Evolutionary conservation across 2,329 filamentous ascomycete genomes (phyloP).

Genomic region (Cladobotryum protrusum): DNA sequence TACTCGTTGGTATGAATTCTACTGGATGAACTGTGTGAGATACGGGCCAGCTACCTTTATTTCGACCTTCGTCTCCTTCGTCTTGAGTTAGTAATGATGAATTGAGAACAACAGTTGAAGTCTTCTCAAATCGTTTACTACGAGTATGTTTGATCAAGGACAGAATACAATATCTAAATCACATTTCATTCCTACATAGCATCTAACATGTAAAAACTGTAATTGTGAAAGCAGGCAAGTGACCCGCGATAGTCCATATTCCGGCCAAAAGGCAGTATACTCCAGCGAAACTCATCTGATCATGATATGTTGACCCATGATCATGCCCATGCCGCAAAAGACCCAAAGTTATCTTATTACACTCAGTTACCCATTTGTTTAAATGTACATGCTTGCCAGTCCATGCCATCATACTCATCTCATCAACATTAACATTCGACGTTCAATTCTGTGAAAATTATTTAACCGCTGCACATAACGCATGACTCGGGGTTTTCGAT

Average conservation of each 20-base stretch:
- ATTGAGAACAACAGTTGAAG: too few relatives aligned
- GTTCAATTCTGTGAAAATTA: background rate
- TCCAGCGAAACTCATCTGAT: background rate
- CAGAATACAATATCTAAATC: too few relatives aligned
- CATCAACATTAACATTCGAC: slow-evolving; percentile 21
- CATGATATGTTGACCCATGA: background rate
- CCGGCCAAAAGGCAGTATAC: background rate
- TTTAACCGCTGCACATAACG: slow-evolving; percentile 92
- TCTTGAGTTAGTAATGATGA: too few relatives aligned
- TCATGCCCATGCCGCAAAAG: background rate
- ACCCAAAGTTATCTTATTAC: background rate
- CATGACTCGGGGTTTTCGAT: slow-evolving; percentile 96
- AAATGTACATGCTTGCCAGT: background rate
- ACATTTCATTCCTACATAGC: background rate
- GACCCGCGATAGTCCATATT: background rate
- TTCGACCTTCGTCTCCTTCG: too few relatives aligned
- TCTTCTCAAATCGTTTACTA: too few relatives aligned
- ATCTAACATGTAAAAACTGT: background rate
- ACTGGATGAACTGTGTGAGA: too few relatives aligned
- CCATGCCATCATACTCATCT: slow-evolving; percentile 21
- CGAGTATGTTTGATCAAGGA: too few relatives aligned
- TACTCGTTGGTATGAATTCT: too few relatives aligned
- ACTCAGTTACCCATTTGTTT: background rate
- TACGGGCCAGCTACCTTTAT: too few relatives aligned
- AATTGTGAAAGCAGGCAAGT: background rate